Conservation (phyloP, 2,329 filamentous ascomycete genomes). For the Fusarium annulatum region DNA sequence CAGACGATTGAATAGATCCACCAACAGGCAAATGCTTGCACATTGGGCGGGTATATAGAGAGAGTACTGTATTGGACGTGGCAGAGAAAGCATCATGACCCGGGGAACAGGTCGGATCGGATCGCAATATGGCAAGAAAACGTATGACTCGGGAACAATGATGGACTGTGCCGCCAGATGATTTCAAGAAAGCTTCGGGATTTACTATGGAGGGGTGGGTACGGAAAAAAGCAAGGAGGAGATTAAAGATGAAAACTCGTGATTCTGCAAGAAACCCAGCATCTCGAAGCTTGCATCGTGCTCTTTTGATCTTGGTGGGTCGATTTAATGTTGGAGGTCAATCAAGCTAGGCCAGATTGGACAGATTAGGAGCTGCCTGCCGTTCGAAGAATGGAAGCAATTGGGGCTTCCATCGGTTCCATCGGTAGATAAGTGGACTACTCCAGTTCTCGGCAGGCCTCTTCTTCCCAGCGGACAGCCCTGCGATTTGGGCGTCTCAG, state of each 20-base stretch:
- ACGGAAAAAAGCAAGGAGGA: constrained; percentile 12
- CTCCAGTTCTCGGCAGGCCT: background rate
- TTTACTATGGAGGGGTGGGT: background rate
- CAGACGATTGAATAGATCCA: constrained; percentile 1
- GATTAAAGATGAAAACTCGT: constrained; percentile 13
- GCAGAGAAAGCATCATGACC: constrained; percentile 9
- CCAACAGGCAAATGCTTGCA: constrained; percentile 26
- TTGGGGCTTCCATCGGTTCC: constrained; percentile 20
- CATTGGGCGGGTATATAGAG: constrained; percentile 11
- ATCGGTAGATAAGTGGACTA: background rate
- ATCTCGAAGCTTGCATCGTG: constrained; percentile 2
- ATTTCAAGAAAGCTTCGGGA: constrained; percentile 15
- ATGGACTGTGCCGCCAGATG: constrained; percentile 21
- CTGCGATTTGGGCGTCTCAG: background rate
- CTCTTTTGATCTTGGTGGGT: constrained; percentile 14
- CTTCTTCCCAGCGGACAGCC: background rate
- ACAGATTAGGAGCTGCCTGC: constrained; percentile 22
- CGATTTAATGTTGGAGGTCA: constrained; percentile 12
- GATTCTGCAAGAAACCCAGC: constrained; percentile 21
- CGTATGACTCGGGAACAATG: constrained; percentile 41
- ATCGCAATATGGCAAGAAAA: constrained; percentile 22
- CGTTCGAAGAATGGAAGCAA: constrained; percentile 18
- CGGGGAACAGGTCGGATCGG: constrained; percentile 25
- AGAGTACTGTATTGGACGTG: constrained; percentile 20
- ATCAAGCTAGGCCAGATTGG: constrained; percentile 26